Conservation (phyloP, 2,329 filamentous ascomycete genomes). For the Alternaria viburni region DNA sequence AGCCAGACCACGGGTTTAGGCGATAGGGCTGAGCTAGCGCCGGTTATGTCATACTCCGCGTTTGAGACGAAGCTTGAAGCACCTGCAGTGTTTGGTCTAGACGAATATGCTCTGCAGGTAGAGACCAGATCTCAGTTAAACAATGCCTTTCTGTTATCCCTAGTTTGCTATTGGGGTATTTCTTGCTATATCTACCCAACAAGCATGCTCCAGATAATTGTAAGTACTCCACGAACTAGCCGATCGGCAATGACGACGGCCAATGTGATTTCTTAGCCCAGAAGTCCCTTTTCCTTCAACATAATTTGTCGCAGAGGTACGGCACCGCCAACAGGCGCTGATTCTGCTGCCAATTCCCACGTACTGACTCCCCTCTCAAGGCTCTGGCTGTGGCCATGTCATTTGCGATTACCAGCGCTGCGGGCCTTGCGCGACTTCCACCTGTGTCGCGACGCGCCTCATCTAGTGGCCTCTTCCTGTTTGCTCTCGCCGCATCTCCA, state of each 20-base stretch:
- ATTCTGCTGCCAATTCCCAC: slow-evolving; percentile 4
- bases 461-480: slow-evolving; percentile 37
- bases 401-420: slow-evolving; percentile 40
- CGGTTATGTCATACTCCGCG: slow-evolving; percentile 32
- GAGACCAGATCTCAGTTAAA: slow-evolving; percentile 18
- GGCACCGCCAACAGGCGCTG: slow-evolving; percentile 26
- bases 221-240: slow-evolving; percentile 34
- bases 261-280: slow-evolving; percentile 38
- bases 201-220: slow-evolving; percentile 27
- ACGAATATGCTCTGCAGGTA: slow-evolving; percentile 1
- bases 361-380: slow-evolving; percentile 33
- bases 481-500: slow-evolving; percentile 40
- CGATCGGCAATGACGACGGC: slow-evolving; percentile 40
- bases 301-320: slow-evolving; percentile 31
- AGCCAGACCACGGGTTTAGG: slow-evolving; percentile 23
- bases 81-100: slow-evolving; percentile 16
- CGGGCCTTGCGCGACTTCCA: slow-evolving; percentile 28
- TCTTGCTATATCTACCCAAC: background rate
- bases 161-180: background rate
- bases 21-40: slow-evolving; percentile 39
- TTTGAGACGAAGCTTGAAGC: slow-evolving; percentile 16
- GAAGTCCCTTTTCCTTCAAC: slow-evolving; percentile 32
- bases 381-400: slow-evolving; percentile 48
- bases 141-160: background rate
- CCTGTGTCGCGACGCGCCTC: slow-evolving; percentile 30